Evolutionary conservation across 768 basidiomycete genomes (phyloP).

Genomic region (Auriculariales sp.): DNA sequence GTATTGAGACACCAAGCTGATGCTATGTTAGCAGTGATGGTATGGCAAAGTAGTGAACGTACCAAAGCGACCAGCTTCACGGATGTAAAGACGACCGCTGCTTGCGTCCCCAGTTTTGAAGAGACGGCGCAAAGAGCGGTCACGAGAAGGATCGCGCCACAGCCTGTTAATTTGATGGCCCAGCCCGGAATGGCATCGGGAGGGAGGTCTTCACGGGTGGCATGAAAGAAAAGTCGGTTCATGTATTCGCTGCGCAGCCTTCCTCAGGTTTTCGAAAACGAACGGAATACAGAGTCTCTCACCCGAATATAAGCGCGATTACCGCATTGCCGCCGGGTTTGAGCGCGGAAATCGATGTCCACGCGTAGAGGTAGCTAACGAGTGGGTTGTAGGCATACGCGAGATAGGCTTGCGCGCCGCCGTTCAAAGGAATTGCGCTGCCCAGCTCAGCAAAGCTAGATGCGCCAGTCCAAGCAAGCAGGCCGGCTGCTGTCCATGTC

Average conservation of each 20-base stretch:
- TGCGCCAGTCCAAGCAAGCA: slow-evolving; percentile 90
- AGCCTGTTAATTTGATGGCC: slow-evolving; percentile 81
- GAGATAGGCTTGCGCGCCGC: slow-evolving; percentile 63
- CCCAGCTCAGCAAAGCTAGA: slow-evolving; percentile 90
- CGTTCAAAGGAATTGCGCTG: slow-evolving; percentile 68
- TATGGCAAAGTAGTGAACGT: slow-evolving; percentile 15
- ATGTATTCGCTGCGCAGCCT: slow-evolving; percentile 49
- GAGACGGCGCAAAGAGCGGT: slow-evolving; percentile 68
- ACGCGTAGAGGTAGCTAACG: slow-evolving; percentile 82
- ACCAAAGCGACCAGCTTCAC: slow-evolving; percentile 73
- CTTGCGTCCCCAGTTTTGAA: slow-evolving; percentile 61
- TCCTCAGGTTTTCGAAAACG: slow-evolving; percentile 3
- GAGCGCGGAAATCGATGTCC: slow-evolving; percentile 83
- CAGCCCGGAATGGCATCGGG: slow-evolving; percentile 75
- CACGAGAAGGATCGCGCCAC: slow-evolving; percentile 54
- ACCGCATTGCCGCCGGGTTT: slow-evolving; percentile 78
- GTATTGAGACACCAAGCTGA: slow-evolving; percentile 41
- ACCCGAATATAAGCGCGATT: slow-evolving; percentile 71
- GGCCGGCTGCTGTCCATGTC: slow-evolving; percentile 73
- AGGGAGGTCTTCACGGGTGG: slow-evolving; percentile 51
- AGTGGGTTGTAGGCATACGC: slow-evolving; percentile 80
- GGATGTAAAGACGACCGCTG: slow-evolving; percentile 74
- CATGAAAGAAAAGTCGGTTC: slow-evolving; percentile 76
- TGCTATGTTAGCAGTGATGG: background rate
- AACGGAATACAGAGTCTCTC: slow-evolving; percentile 1